Percentiles rank a stretch among this genome's conserved stretches.
Conservation (phyloP, 805 yeast species). For the Yarrowia sp. region DNA sequence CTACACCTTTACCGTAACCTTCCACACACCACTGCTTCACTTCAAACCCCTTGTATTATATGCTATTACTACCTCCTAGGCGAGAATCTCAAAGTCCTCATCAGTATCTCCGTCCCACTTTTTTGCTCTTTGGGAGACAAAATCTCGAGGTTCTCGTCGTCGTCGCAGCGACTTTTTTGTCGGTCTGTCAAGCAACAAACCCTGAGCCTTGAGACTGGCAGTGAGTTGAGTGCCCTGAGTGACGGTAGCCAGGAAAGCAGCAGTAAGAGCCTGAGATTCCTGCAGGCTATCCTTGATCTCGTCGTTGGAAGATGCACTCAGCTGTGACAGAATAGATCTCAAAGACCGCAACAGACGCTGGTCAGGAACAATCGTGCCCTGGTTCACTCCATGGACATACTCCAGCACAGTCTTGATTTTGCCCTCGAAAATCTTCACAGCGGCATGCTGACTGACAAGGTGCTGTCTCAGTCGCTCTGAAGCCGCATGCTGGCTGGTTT, state of each 20-base stretch:
- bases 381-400: constrained; percentile 44
- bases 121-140: constrained; percentile 1
- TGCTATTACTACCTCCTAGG: not conserved
- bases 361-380: constrained; percentile 9
- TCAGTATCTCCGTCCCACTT: constrained; percentile 31
- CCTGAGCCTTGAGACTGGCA: constrained; percentile 12
- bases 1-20: too few species aligned
- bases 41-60: too few species aligned
- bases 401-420: constrained; percentile 50
- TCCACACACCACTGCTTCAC: too few species aligned
- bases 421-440: constrained; percentile 55
- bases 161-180: constrained; percentile 17
- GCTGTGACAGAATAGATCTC: constrained; percentile 26
- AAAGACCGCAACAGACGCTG: constrained; percentile 28
- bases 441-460: constrained; percentile 39
- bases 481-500: constrained; percentile 38
- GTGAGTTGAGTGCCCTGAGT: constrained; percentile 30
- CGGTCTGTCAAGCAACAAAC: not conserved
- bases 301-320: constrained; percentile 16
- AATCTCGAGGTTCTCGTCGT: constrained; percentile 5
- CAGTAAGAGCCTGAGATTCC: constrained; percentile 27
- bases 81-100: constrained; percentile 12
- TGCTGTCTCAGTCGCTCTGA: constrained; percentile 39
- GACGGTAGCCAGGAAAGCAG: constrained; percentile 26
- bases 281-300: constrained; percentile 11